Evolutionary conservation across 768 basidiomycete species (phyloP).

Genomic region (Asterophora lycoperdoides): DNA sequence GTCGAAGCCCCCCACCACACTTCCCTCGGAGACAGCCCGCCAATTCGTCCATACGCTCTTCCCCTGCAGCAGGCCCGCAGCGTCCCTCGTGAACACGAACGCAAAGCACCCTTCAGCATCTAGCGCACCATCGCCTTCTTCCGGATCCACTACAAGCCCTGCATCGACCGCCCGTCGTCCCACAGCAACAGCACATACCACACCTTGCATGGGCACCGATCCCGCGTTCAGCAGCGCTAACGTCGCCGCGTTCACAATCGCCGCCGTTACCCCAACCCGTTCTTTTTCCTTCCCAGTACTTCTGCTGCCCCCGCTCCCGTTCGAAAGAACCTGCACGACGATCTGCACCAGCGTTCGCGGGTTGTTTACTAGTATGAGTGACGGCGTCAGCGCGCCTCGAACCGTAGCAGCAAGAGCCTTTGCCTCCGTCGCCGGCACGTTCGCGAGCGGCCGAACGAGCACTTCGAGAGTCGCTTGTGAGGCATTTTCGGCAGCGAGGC

Average conservation of each 20-base stretch:
- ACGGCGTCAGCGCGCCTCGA: constrained; percentile 53
- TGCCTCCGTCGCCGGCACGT: constrained; percentile 65
- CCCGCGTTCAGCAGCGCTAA: constrained; percentile 66
- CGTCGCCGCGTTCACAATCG: constrained; percentile 67
- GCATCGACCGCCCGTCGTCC: constrained; percentile 32
- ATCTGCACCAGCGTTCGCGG: constrained; percentile 76
- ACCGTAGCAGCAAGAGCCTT: constrained; percentile 55
- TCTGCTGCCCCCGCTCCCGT: not conserved
- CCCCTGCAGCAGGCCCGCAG: constrained; percentile 13
- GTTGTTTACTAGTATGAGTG: constrained; percentile 59
- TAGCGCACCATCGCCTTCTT: constrained; percentile 38
- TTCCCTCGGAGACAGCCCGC: constrained; percentile 24
- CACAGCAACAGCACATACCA: constrained; percentile 66
- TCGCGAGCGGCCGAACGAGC: constrained; percentile 61
- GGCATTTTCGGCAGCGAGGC: constrained; percentile 63
- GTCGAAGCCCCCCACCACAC: constrained; percentile 28
- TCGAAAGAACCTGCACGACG: constrained; percentile 59
- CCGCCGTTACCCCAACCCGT: constrained; percentile 46
- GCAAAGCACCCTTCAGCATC: constrained; percentile 63
- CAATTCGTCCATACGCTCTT: constrained; percentile 59
- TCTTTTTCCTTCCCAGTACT: not conserved
- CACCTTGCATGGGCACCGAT: constrained; percentile 70
- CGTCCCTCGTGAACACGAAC: constrained; percentile 46
- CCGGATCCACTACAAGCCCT: constrained; percentile 48
- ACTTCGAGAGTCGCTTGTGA: constrained; percentile 76